Evolutionary conservation across 331 rosid species (phyloP).

Genomic region (Prunus yedoensis): DNA sequence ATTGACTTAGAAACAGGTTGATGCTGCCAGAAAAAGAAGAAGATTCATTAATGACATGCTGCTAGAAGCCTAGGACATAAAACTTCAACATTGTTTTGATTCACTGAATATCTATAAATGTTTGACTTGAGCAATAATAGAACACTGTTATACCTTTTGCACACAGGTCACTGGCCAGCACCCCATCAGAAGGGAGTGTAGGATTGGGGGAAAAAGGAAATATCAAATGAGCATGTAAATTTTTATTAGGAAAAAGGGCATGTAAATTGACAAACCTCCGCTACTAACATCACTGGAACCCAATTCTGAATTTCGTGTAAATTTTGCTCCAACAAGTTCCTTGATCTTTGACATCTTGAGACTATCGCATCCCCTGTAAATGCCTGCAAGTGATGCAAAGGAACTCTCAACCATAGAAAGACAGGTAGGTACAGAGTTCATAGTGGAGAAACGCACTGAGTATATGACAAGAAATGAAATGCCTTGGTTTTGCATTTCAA

Average conservation of each 20-base stretch:
- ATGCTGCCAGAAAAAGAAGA: background rate
- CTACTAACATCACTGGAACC: conserved; percentile 71
- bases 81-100: conserved; percentile 15
- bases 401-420: conserved; percentile 9
- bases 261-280: conserved; percentile 54
- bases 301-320: conserved; percentile 54
- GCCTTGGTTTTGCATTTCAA: background rate
- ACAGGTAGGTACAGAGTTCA: conserved; percentile 4
- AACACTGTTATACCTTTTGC: background rate
- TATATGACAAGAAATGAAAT: background rate
- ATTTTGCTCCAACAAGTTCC: conserved; percentile 53
- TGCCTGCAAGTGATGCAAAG: conserved; percentile 51
- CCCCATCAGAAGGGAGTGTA: conserved; percentile 2
- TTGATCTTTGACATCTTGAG: conserved; percentile 51
- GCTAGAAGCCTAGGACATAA: conserved; percentile 10
- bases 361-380: conserved; percentile 59
- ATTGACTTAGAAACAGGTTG: conserved; percentile 12
- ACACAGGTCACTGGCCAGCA: conserved; percentile 3
- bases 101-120: background rate
- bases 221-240: conserved; percentile 9
- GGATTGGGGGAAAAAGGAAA: background rate
- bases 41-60: background rate
- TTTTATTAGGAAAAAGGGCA: conserved; percentile 1
- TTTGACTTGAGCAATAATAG: background rate
- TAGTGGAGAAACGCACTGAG: background rate